A percentile compares a stretch with the other conserved stretches of the same genome.
Conservation (phyloP, 495 filamentous ascomycete species). For the Hypomontagnella monticulosa region DNA sequence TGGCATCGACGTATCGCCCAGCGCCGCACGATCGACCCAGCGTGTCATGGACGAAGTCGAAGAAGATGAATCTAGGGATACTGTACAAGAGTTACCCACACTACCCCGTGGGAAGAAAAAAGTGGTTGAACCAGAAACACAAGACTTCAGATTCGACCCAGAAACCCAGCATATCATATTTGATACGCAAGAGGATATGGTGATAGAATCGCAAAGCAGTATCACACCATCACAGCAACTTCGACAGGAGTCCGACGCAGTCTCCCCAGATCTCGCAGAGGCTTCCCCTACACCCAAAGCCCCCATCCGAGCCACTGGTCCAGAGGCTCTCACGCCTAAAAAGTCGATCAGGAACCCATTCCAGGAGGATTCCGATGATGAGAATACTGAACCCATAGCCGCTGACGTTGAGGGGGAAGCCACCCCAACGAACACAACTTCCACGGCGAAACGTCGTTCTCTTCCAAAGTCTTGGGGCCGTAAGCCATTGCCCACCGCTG, state of each 20-base stretch:
- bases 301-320: neutral
- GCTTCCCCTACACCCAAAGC: constrained; percentile 32
- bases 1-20: constrained; percentile 11
- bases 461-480: constrained; percentile 40
- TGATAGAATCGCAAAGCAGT: constrained; percentile 24
- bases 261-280: constrained; percentile 11
- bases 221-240: constrained; percentile 49
- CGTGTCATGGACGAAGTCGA: constrained; percentile 13
- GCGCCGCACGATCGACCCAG: neutral
- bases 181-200: constrained; percentile 23
- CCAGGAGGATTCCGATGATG: constrained; percentile 21
- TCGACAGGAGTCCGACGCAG: constrained; percentile 32
- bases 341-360: constrained; percentile 25
- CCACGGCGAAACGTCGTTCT: constrained; percentile 28
- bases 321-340: constrained; percentile 23
- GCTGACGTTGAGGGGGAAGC: neutral
- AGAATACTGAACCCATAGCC: neutral
- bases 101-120: constrained; percentile 12
- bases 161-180: constrained; percentile 30
- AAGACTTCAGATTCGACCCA: constrained; percentile 50
- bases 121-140: constrained; percentile 52
- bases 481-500: neutral
- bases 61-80: constrained; percentile 27
- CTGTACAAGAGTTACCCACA: constrained; percentile 13
- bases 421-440: neutral